Conservation (phyloP, 129 eudicot genomes). For the Pseudognaphalium luteoalbum region DNA sequence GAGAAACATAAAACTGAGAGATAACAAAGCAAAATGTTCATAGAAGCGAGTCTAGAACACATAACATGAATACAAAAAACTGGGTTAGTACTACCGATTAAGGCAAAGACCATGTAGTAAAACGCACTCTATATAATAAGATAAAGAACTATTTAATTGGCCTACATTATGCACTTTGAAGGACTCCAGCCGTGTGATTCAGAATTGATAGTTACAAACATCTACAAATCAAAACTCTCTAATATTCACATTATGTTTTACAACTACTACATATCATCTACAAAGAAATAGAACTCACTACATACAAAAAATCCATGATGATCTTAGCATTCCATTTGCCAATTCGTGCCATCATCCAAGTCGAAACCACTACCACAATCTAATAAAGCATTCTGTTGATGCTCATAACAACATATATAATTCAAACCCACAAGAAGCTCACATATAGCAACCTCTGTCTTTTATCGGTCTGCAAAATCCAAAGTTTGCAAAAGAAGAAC, state of each 20-base stretch:
- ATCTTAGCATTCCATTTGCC: slow-evolving; percentile 57
- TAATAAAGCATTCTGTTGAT: slow-evolving; percentile 79
- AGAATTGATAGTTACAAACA: slow-evolving; percentile 32
- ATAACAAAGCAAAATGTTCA: not conserved
- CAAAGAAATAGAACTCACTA: slow-evolving; percentile 25
- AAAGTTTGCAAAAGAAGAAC: slow-evolving; percentile 87
- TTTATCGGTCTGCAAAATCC: slow-evolving; percentile 73
- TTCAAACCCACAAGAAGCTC: slow-evolving; percentile 86
- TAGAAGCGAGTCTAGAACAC: not conserved
- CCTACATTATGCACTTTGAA: too few species aligned
- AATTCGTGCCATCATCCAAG: slow-evolving; percentile 75
- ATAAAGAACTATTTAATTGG: not conserved
- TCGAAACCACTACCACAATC: slow-evolving; percentile 91
- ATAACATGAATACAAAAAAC: not conserved
- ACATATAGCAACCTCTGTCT: slow-evolving; percentile 76
- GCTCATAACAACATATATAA: slow-evolving; percentile 84
- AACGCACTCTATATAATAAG: not conserved
- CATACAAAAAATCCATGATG: slow-evolving; percentile 15
- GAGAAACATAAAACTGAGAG: not conserved
- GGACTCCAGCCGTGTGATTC: slow-evolving; percentile 17
- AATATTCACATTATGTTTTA: slow-evolving; percentile 42
- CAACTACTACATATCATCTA: slow-evolving; percentile 31
- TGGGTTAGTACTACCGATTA: not conserved
- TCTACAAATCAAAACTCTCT: slow-evolving; percentile 36
- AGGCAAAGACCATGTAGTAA: not conserved